phyloP scores from a whole-genome alignment of 2,329 filamentous ascomycete genomes.

The Arthroderma sp. region DNA sequence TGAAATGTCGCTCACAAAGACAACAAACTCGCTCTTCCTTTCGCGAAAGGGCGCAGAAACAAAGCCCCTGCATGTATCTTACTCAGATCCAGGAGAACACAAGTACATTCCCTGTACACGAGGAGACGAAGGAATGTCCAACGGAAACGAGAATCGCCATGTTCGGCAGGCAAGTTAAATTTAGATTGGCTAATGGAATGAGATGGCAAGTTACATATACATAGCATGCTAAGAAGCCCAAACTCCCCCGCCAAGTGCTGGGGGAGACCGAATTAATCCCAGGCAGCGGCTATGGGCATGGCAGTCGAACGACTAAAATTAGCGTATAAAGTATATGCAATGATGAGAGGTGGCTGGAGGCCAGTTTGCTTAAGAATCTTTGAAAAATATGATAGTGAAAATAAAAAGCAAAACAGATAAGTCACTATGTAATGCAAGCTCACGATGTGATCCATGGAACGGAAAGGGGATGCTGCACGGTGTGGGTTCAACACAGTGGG shows the following conservation, averaged over 20 bases:
- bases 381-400: not conserved
- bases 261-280: not conserved
- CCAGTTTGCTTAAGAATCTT: not conserved
- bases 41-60: slow-evolving; percentile 1
- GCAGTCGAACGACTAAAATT: slow-evolving; percentile 2
- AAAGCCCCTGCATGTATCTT: not conserved
- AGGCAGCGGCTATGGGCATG: slow-evolving; percentile 5
- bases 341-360: not conserved
- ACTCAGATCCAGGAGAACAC: not conserved
- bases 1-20: slow-evolving; percentile 4
- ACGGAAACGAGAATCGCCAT: not conserved
- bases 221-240: not conserved
- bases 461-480: not conserved
- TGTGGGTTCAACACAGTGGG: not conserved
- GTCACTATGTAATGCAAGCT: not conserved
- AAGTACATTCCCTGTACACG: not conserved
- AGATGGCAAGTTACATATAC: not conserved
- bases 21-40: not conserved
- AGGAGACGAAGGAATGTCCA: not conserved
- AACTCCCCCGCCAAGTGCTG: not conserved
- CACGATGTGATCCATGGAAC: slow-evolving; percentile 3
- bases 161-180: not conserved
- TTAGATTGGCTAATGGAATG: slow-evolving; percentile 5
- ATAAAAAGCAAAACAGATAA: not conserved
- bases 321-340: not conserved